phyloP scores from a whole-genome alignment of 495 filamentous ascomycete species.

The Staphylotrichum tortipilum region DNA sequence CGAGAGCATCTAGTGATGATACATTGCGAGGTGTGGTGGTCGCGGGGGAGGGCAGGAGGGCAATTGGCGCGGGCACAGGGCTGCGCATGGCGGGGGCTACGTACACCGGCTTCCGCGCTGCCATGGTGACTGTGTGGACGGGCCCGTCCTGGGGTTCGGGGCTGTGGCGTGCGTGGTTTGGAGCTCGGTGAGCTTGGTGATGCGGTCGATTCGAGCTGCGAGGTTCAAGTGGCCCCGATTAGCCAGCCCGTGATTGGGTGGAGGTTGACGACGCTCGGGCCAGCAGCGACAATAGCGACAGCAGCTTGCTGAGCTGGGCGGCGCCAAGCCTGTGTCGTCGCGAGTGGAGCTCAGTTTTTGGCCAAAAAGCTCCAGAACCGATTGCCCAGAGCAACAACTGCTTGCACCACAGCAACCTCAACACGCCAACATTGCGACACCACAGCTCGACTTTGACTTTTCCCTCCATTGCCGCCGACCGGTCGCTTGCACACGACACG shows the following conservation, averaged over 20 bases:
- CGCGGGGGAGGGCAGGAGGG: no score
- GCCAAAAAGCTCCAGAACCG: constrained; percentile 1
- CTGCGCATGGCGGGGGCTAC: constrained; percentile 12
- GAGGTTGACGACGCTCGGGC: constrained; percentile 2
- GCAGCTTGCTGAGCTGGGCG: no score
- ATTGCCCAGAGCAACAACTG: neutral
- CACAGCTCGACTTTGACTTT: neutral
- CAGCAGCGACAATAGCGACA: neutral
- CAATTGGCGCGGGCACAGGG: constrained; percentile 16
- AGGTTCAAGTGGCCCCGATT: constrained; percentile 20
- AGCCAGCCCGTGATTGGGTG: constrained; percentile 14
- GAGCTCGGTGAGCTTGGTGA: constrained; percentile 17
- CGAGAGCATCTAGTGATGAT: no score
- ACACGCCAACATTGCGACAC: neutral
- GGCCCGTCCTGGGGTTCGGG: constrained; percentile 18
- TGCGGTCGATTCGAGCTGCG: no score
- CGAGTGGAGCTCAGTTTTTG: neutral
- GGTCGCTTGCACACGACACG: no score
- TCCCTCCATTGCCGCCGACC: neutral
- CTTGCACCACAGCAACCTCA: neutral
- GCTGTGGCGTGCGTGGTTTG: constrained; percentile 23
- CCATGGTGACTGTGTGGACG: constrained; percentile 35
- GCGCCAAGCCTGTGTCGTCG: no score
- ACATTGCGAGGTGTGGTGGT: no score
- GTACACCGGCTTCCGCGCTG: constrained; percentile 41